Evolutionary conservation across 164 flowering plant species (phyloP).

Genomic region (Tetracentron sinense): DNA sequence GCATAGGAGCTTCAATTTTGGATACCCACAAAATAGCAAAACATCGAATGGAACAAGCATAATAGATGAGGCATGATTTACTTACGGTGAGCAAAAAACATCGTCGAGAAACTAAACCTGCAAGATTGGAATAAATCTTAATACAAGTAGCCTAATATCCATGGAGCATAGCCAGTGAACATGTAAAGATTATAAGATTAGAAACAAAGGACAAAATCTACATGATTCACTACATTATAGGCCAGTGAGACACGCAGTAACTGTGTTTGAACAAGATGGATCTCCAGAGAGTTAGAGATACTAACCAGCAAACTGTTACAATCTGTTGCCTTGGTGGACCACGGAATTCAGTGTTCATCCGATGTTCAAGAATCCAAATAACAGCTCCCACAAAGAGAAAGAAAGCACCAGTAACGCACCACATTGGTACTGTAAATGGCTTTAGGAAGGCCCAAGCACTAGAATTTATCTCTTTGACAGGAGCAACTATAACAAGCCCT

Average conservation of each 20-base stretch:
- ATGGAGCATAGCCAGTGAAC: neutral
- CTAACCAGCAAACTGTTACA: slow-evolving; percentile 78
- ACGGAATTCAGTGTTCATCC: slow-evolving; percentile 76
- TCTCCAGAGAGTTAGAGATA: slow-evolving; percentile 12
- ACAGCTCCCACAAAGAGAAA: slow-evolving; percentile 86
- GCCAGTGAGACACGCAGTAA: neutral
- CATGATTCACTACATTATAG: neutral
- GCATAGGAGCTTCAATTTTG: neutral
- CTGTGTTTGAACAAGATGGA: neutral
- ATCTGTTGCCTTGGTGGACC: slow-evolving; percentile 85
- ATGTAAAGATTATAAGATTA: neutral
- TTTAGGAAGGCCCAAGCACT: slow-evolving; percentile 83
- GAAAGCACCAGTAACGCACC: slow-evolving; percentile 73
- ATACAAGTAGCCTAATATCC: neutral
- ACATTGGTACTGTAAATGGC: slow-evolving; percentile 79
- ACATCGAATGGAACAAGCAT: neutral
- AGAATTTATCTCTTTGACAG: slow-evolving; percentile 50
- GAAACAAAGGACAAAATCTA: neutral
- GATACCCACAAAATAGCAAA: neutral
- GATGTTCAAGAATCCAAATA: slow-evolving; percentile 95
- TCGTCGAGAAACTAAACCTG: slow-evolving; percentile 98
- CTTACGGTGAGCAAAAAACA: slow-evolving; percentile 94
- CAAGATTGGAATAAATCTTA: slow-evolving; percentile 22
- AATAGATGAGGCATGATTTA: slow-evolving; percentile 9
- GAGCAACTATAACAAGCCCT: slow-evolving; percentile 81